phyloP scores from a whole-genome alignment of 768 basidiomycete species.

The Naganishia vaughanmartiniae region DNA sequence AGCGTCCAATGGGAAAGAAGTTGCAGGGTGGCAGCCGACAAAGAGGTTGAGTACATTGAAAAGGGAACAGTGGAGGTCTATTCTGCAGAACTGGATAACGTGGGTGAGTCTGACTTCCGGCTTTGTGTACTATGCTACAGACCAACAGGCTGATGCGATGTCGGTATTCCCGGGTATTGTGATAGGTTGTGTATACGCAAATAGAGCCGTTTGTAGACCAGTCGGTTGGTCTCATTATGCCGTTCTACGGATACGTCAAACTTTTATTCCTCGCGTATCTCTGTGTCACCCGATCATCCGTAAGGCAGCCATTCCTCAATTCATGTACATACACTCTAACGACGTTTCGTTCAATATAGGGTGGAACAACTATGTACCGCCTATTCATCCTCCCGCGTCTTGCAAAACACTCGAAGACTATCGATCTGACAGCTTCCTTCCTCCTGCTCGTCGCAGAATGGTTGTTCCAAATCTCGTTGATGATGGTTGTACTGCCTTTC shows the following conservation, averaged over 20 bases:
- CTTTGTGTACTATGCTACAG: not conserved
- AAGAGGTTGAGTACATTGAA: slow-evolving; percentile 8
- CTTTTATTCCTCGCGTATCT: slow-evolving; percentile 14
- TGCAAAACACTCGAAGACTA: slow-evolving; percentile 1
- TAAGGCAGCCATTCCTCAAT: not conserved
- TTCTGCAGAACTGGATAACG: slow-evolving; percentile 18
- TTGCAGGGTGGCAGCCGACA: slow-evolving; percentile 6
- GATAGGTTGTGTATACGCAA: not conserved
- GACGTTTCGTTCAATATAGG: not conserved
- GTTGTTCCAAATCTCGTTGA: slow-evolving; percentile 8
- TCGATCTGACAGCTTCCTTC: slow-evolving; percentile 8
- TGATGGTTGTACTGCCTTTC: slow-evolving; percentile 11
- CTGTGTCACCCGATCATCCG: slow-evolving; percentile 11
- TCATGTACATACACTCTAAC: not conserved
- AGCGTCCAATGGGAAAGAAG: not conserved
- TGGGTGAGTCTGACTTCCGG: slow-evolving; percentile 10
- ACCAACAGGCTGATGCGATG: not conserved
- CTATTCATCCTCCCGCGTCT: slow-evolving; percentile 3
- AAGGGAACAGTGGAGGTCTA: slow-evolving; percentile 8
- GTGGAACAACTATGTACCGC: not conserved
- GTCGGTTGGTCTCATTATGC: slow-evolving; percentile 1
- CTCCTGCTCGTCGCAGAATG: slow-evolving; percentile 12
- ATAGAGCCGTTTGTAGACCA: slow-evolving; percentile 7
- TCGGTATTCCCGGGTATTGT: not conserved
- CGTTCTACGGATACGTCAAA: slow-evolving; percentile 11